These are phyloP conservation scores for Paramecium sonneborni DNA, from an alignment of 73 alveolate species.

Conservation along the genomic window DNA sequence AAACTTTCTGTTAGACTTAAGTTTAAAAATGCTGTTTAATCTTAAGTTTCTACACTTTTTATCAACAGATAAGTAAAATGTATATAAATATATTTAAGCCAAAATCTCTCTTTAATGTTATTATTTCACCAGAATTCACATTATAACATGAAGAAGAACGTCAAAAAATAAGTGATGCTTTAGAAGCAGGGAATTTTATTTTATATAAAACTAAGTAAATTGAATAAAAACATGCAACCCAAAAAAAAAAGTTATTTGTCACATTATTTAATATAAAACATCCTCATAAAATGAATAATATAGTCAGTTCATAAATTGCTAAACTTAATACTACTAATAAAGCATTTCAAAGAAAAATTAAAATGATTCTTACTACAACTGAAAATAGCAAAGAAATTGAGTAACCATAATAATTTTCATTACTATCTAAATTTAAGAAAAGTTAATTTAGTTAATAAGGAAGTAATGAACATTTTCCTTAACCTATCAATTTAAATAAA, in stretches of 20 bases:
- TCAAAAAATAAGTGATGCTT: neutral
- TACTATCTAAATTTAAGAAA: neutral
- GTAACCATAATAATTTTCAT: neutral
- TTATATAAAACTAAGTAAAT: neutral
- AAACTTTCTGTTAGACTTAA: neutral
- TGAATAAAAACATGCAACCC: neutral
- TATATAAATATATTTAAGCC: neutral
- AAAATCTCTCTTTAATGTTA: neutral
- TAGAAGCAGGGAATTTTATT: conserved; percentile 18
- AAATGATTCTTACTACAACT: neutral
- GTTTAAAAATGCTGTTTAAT: neutral
- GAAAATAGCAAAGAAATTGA: neutral
- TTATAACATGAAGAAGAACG: neutral
- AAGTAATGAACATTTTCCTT: neutral
- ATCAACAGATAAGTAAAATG: neutral
- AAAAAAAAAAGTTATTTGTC: neutral
- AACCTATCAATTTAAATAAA: neutral
- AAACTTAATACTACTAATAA: neutral
- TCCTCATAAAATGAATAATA: conserved; percentile 1
- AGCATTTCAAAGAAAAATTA: conserved; percentile 11
- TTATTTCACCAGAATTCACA: conserved; percentile 24
- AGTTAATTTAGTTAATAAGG: neutral
- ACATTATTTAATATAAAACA: neutral
- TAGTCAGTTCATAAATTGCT: neutral
- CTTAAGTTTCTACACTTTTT: conserved; percentile 29